Evolutionary conservation across 352 stramenopile genomes (phyloP), one percentile per base, ranked within the genome.

Genomic region (Achlya hypogyna): DNA sequence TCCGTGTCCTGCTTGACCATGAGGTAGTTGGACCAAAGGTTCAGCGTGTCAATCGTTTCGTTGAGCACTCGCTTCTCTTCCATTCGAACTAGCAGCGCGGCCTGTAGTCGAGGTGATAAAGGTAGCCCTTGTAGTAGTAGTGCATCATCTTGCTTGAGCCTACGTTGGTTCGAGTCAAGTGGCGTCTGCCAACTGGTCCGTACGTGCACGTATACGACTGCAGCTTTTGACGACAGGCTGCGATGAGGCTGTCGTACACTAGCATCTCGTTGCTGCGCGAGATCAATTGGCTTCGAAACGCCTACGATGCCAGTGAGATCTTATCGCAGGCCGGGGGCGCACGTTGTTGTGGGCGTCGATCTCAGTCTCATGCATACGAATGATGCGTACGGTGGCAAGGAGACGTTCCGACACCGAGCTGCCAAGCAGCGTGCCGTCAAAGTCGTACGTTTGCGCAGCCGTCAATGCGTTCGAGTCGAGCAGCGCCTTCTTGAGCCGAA

Each of bases 401-500:
- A 90, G 63, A 5, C 79, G 65, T 62, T 85, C 78, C n/a, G 84
- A 81, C 1, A 90, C 71, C 53, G 81, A 72, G 35, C 78, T 63
- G 22, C 43, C 65, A 29, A 80, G 78, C 10, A 91, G 59, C 0
- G 81, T 91, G 9, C 82, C 82, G 4, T 69, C 69, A 72, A 91
- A 91, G 40, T 91, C 81, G 71, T 88, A 91, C 53, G 81, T 79
- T 62, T 89, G 82, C 5, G 82, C 49, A 16, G 52, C 58, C 1
- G 82, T 91, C 16, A 87, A 71, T 14, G 80, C 65, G 47, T 88
- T 78, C 56, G 71, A 77, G 62, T 88, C 76, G 18, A 92, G 65
- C 25, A 90, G 66, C n/a, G 69, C 74, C 62, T 87, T 76, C 62
- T 92, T 92, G 51, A 83, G 71, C 53, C 76, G 75, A 31, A 74